Base-by-base conservation (phyloP, 495 filamentous ascomycete species). In the Penicillium diatomitis region DNA sequence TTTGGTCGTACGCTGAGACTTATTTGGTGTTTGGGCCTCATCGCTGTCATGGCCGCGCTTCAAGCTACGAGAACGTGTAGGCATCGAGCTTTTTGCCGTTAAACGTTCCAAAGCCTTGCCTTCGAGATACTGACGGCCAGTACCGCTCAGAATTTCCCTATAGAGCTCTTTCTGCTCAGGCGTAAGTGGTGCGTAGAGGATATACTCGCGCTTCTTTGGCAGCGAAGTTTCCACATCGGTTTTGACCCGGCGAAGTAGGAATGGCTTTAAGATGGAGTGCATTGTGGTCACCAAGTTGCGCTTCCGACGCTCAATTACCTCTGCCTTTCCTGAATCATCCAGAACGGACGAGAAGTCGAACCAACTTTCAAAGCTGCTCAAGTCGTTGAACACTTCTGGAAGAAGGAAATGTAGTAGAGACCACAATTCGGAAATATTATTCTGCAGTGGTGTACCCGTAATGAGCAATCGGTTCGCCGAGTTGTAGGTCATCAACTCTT, bases 161-260 rank as follows among this genome's bases (percentile, higher is more conserved):
- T 98, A 97, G 5, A 97, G 71, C 46, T 96, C 92, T 32, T 88
- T 85, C 57, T 98, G 92, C 48, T 86, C 85, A 10, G 82, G 71
- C 0, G 88, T 95, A 53, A 98, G 77, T 0, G 90, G 92, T 4
- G 92, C 90, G 50, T 87, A 97, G 5, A 98, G 68, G 12, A 98
- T 84, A 60, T 98, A 98, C 63, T 98, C 92, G 33, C 92, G 81
- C 70, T 98, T 98, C 66, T 88, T 89, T 0, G 92, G 92, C n/a
- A 98, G 68, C 42, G 84, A 76, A 12, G 80, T 83, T 59, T 94
- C 89, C 2, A 98, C 92, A 64, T 98, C 92, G 1, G 87, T 83
- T 67, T 98, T 98, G 47, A 97, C 78, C 30, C 92, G 76, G 6
- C 92, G 79, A 6, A 98, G 72, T 0, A 98, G 75, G 54, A 98